Conservation (phyloP, 345 rosid species). For the Eucalyptus pumila region DNA sequence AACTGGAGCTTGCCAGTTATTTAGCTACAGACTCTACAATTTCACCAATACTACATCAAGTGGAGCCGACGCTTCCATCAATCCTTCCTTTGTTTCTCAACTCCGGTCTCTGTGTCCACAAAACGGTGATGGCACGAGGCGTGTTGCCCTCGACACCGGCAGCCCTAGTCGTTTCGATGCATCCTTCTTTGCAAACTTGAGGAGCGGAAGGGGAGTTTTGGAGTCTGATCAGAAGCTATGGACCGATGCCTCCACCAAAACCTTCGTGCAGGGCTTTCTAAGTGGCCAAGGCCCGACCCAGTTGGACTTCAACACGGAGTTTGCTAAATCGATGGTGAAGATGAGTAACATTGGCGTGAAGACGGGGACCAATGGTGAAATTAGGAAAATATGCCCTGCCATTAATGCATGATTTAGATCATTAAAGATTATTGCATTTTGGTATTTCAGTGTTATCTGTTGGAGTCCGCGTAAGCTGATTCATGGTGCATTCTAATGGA, state of each 20-base stretch:
- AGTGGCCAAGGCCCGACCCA: conserved; percentile 6
- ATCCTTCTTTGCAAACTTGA: conserved; percentile 32
- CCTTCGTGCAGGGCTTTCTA: conserved; percentile 17
- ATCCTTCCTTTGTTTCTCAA: conserved; percentile 19
- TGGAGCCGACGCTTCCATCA: conserved; percentile 30
- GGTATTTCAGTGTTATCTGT: not conserved
- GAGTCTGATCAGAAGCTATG: conserved; percentile 45
- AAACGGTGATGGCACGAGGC: conserved; percentile 7
- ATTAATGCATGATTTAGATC: conserved; percentile 8
- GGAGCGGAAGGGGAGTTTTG: conserved; percentile 25
- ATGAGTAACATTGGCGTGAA: conserved; percentile 49
- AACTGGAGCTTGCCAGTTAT: conserved; percentile 34
- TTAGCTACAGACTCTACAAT: conserved; percentile 32
- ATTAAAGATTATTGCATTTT: not conserved
- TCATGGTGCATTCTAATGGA: fast-evolving
- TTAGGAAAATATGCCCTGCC: conserved; percentile 36
- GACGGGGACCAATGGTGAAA: conserved; percentile 28
- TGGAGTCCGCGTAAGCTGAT: not conserved
- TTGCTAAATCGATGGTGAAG: conserved; percentile 45
- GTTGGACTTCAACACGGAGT: conserved; percentile 25
- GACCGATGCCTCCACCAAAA: conserved; percentile 20
- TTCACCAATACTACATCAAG: conserved; percentile 11
- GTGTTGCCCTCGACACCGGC: conserved; percentile 30
- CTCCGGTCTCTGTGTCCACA: conserved; percentile 37
- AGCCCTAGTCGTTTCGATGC: conserved; percentile 34